phyloP scores from a whole-genome alignment of 495 filamentous ascomycete genomes.

The Neurospora sp. region DNA sequence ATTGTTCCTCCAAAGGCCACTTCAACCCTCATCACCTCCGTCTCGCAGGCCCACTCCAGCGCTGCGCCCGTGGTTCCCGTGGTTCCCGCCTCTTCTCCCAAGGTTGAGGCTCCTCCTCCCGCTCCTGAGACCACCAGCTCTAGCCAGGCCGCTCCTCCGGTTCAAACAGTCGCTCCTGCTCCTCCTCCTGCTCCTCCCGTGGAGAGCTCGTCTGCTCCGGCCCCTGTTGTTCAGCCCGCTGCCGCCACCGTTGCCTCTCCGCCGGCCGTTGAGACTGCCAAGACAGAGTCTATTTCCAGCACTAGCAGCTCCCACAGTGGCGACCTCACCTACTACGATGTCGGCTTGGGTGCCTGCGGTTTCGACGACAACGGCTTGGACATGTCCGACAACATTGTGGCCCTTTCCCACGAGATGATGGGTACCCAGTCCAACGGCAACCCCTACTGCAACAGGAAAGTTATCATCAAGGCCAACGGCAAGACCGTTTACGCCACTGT shows the following conservation, averaged over 20 bases:
- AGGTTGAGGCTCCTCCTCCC: constrained; percentile 8
- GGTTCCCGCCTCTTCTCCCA: constrained; percentile 7
- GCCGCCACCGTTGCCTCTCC: constrained; percentile 6
- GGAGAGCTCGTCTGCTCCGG: neutral
- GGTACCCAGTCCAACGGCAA: constrained; percentile 42
- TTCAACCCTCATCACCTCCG: constrained; percentile 11
- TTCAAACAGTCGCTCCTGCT: neutral
- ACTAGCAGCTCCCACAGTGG: constrained; percentile 17
- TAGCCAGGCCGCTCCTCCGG: constrained; percentile 1
- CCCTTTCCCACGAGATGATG: constrained; percentile 29
- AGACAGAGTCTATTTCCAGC: neutral
- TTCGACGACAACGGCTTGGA: constrained; percentile 32
- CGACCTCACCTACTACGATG: constrained; percentile 37
- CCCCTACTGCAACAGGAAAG: constrained; percentile 54
- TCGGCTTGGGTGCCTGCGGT: constrained; percentile 37
- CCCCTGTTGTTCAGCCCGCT: constrained; percentile 2
- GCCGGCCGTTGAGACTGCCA: constrained; percentile 7
- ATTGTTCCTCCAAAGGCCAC: constrained; percentile 17
- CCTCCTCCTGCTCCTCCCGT: constrained; percentile 2
- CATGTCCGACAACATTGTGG: constrained; percentile 31
- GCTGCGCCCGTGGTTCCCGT: neutral
- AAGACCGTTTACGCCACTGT: constrained; percentile 46
- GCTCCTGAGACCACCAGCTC: constrained; percentile 5
- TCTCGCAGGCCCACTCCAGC: constrained; percentile 2
- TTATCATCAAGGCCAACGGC: constrained; percentile 48